Evolutionary conservation across 495 filamentous ascomycete species (phyloP).

Genomic region (Cladorrhinum samala): DNA sequence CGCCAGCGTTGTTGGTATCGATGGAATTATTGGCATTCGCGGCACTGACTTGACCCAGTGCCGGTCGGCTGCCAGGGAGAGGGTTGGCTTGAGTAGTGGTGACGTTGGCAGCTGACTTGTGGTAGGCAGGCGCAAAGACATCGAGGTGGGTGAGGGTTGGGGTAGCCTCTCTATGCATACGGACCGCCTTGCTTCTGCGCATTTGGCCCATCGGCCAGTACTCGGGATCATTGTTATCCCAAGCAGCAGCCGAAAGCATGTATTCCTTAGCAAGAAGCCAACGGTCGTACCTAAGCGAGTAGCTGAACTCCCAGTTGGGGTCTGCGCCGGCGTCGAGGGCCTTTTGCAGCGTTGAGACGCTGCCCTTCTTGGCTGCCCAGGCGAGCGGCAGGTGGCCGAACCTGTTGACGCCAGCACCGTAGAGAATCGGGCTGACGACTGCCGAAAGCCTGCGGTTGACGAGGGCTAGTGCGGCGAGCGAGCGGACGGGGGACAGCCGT

Average conservation of each 20-base stretch:
- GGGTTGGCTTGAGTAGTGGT: neutral
- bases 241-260: neutral
- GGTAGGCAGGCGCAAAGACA: neutral
- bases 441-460: neutral
- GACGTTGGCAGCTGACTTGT: neutral
- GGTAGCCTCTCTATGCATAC: neutral
- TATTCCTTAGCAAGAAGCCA: neutral
- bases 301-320: neutral
- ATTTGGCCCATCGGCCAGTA: neutral
- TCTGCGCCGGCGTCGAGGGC: neutral
- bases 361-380: neutral
- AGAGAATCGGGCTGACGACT: neutral
- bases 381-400: neutral
- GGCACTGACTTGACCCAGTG: too few relatives aligned
- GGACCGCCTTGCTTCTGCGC: neutral
- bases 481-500: neutral
- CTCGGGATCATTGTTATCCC: neutral
- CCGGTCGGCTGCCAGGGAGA: too few relatives aligned
- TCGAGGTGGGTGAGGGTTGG: conserved; percentile 4
- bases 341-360: neutral
- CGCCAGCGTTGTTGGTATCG: too few relatives aligned
- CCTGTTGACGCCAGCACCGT: neutral
- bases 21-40: too few relatives aligned
- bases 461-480: neutral
- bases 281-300: neutral